Conservation (phyloP, 352 stramenopile species). For the Globisporangium canariense region DNA sequence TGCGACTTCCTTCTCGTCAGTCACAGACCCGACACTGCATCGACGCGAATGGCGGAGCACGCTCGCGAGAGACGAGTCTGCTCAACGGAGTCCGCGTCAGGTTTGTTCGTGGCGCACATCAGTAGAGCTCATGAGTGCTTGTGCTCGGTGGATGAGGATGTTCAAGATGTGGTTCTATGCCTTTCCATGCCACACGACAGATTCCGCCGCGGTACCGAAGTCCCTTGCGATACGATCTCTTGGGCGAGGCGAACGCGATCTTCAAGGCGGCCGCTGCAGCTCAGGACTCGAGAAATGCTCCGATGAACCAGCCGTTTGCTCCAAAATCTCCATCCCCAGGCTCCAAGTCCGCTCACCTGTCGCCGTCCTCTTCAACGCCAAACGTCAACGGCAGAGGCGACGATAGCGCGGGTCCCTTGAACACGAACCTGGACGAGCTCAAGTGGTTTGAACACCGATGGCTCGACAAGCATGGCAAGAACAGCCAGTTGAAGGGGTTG, state of each 20-base stretch:
- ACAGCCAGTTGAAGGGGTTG: conserved; percentile 60
- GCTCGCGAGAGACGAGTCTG: conserved; percentile 18
- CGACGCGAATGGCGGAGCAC: conserved; percentile 50
- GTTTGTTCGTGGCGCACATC: conserved; percentile 2
- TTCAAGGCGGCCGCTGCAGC: conserved; percentile 2
- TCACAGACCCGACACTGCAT: conserved; percentile 58
- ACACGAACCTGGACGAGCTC: conserved; percentile 60
- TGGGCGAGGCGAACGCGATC: conserved; percentile 11
- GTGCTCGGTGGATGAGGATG: background rate
- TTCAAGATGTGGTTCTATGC: background rate
- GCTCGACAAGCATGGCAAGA: conserved; percentile 72
- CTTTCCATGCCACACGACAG: conserved; percentile 15
- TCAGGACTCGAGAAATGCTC: background rate
- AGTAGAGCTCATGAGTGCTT: too few relatives aligned
- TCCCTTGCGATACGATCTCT: conserved; percentile 29
- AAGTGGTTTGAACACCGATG: conserved; percentile 76
- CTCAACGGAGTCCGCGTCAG: conserved; percentile 26
- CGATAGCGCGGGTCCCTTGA: conserved; percentile 10
- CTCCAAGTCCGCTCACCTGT: background rate
- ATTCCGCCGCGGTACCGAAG: conserved; percentile 39
- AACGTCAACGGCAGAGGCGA: conserved; percentile 11
- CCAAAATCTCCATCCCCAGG: background rate
- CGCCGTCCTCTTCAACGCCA: background rate
- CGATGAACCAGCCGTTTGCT: background rate
- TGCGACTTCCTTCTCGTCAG: conserved; percentile 40